These are phyloP conservation scores for Ceratocystis ficicola DNA, from an alignment of 2,329 filamentous ascomycete genomes.

Conservation along the genomic window DNA sequence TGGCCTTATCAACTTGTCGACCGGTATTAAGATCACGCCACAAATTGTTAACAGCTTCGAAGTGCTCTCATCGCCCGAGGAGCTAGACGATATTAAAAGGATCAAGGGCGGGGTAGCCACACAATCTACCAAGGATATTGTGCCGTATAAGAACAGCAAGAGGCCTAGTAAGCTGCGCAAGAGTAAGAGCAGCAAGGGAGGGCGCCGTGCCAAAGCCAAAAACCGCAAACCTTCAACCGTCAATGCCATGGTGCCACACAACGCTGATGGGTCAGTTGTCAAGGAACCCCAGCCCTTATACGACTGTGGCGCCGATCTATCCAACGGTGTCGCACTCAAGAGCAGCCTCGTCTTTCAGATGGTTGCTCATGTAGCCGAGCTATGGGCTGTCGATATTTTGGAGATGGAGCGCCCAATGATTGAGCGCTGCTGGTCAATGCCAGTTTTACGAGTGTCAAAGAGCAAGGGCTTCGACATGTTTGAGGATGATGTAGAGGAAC, in stretches of 20 bases:
- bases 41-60: conserved; percentile 31
- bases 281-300: neutral
- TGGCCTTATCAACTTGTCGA: conserved; percentile 30
- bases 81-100: conserved; percentile 24
- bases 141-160: neutral
- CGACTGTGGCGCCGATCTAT: conserved; percentile 21
- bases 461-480: neutral
- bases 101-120: conserved; percentile 24
- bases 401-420: conserved; percentile 22
- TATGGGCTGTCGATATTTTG: conserved; percentile 26
- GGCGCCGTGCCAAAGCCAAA: neutral
- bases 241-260: neutral
- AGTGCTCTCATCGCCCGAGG: neutral
- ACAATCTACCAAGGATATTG: neutral
- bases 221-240: neutral
- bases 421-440: conserved; percentile 16
- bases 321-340: conserved; percentile 25
- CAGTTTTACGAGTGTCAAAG: neutral
- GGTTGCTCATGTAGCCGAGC: conserved; percentile 26
- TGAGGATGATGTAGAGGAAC: neutral
- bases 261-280: neutral
- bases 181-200: neutral
- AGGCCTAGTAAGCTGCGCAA: neutral
- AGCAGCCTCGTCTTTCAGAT: conserved; percentile 27
- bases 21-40: conserved; percentile 31